Percentiles rank a stretch among this genome's conserved stretches.
Evolutionary conservation across 2,329 filamentous ascomycete species (phyloP).

Genomic region (Nemania sp.): DNA sequence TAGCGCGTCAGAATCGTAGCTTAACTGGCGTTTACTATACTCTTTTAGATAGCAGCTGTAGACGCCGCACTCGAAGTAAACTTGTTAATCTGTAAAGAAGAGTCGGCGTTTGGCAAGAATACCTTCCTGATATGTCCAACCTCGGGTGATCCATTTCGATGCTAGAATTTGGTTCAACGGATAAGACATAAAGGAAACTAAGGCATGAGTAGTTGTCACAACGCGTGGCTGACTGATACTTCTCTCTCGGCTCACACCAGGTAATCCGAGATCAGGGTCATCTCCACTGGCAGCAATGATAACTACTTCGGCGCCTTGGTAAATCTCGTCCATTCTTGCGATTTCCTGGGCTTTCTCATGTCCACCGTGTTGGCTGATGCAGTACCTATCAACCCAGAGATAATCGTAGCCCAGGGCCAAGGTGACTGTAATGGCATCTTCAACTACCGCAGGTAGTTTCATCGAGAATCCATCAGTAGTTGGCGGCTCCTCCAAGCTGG

Average conservation of each 20-base stretch:
- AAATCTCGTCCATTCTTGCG: conserved; percentile 9
- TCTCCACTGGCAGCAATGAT: background rate
- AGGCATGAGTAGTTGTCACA: background rate
- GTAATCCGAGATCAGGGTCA: background rate
- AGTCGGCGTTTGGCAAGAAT: background rate
- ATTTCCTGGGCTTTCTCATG: background rate
- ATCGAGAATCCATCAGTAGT: background rate
- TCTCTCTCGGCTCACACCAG: background rate
- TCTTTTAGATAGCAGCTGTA: too few relatives aligned
- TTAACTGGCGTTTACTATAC: too few relatives aligned
- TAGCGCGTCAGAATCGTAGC: too few relatives aligned
- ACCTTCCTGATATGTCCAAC: conserved; percentile 27
- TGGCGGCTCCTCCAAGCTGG: background rate
- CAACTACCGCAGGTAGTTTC: background rate
- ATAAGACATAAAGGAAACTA: background rate
- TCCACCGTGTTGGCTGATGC: conserved; percentile 6
- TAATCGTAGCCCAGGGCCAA: background rate
- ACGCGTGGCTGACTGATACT: background rate
- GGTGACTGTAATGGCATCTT: conserved; percentile 12
- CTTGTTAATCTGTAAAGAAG: conserved; percentile 8
- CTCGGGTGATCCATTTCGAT: conserved; percentile 16
- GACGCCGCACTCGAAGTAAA: conserved; percentile 14
- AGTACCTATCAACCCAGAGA: conserved; percentile 23
- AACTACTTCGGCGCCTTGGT: conserved; percentile 3
- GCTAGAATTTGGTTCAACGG: background rate